Conservation (phyloP, 148 eudicot genomes). For the Fallopia convolvulus region DNA sequence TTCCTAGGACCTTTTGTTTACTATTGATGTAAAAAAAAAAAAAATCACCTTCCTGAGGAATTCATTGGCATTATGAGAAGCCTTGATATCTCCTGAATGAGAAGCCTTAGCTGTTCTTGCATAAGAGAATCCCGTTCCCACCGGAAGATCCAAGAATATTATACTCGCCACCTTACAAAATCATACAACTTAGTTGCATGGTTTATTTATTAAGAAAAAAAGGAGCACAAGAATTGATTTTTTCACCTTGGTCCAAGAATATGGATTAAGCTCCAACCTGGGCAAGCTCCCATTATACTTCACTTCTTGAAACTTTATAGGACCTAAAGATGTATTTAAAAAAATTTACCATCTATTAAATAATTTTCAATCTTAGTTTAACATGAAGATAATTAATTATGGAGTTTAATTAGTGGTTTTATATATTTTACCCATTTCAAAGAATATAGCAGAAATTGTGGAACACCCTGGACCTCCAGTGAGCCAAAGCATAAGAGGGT, state of each 20-base stretch:
- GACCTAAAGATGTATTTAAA: conserved; percentile 25
- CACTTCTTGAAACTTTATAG: conserved; percentile 27
- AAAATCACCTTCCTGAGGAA: conserved; percentile 39
- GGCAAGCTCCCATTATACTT: conserved; percentile 28
- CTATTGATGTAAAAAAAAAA: too few species aligned
- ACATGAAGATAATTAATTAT: not conserved
- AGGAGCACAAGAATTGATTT: not conserved
- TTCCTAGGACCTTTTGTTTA: not conserved
- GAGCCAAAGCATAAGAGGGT: conserved; percentile 39
- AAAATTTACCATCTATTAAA: not conserved
- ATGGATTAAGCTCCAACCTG: conserved; percentile 23
- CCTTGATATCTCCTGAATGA: conserved; percentile 24
- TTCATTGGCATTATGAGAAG: conserved; percentile 25
- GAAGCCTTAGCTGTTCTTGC: conserved; percentile 30
- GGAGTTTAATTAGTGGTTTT: not conserved
- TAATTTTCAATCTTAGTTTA: not conserved
- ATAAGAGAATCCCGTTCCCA: conserved; percentile 47
- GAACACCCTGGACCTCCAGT: conserved; percentile 55
- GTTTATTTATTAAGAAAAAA: not conserved
- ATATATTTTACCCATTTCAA: conserved; percentile 29
- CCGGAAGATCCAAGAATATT: conserved; percentile 39
- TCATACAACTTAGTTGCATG: not conserved
- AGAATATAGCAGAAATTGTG: conserved; percentile 24
- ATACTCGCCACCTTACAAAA: conserved; percentile 28
- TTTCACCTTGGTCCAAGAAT: conserved; percentile 55